phyloP scores from a whole-genome alignment of 305 asterid species.

The Fraxinus velutina region DNA sequence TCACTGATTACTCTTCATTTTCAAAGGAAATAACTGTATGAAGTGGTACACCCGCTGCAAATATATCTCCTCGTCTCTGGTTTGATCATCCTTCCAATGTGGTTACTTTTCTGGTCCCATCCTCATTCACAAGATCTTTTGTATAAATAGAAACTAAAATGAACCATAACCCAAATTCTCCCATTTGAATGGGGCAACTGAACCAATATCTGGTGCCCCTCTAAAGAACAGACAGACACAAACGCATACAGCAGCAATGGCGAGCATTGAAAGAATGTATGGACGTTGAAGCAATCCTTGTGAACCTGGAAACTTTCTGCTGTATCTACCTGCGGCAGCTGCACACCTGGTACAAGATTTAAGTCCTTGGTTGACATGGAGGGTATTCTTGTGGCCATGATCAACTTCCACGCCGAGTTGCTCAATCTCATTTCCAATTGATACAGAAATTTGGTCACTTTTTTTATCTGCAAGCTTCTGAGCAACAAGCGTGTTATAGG shows the following conservation, averaged over 20 bases:
- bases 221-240: slow-evolving; percentile 73
- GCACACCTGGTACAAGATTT: slow-evolving; percentile 71
- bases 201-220: slow-evolving; percentile 59
- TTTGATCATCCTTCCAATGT: slow-evolving; percentile 5
- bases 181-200: slow-evolving; percentile 66
- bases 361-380: slow-evolving; percentile 19
- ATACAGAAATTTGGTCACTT: slow-evolving; percentile 47
- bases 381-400: slow-evolving; percentile 18
- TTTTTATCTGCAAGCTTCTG: slow-evolving; percentile 49
- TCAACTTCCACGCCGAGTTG: slow-evolving; percentile 25
- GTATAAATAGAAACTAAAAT: slow-evolving; percentile 19
- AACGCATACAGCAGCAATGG: slow-evolving; percentile 79
- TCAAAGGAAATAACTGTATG: neutral
- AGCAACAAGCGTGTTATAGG: slow-evolving; percentile 63
- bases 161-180: slow-evolving; percentile 64
- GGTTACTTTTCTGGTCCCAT: slow-evolving; percentile 4
- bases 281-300: slow-evolving; percentile 67
- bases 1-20: neutral
- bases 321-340: slow-evolving; percentile 37
- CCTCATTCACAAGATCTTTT: neutral
- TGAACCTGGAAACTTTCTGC: slow-evolving; percentile 37
- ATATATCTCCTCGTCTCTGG: neutral
- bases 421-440: slow-evolving; percentile 42
- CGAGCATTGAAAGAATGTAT: slow-evolving; percentile 69
- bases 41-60: neutral